phyloP scores from a whole-genome alignment of 2,329 filamentous ascomycete species.

The Phyllosticta citrichinensis region DNA sequence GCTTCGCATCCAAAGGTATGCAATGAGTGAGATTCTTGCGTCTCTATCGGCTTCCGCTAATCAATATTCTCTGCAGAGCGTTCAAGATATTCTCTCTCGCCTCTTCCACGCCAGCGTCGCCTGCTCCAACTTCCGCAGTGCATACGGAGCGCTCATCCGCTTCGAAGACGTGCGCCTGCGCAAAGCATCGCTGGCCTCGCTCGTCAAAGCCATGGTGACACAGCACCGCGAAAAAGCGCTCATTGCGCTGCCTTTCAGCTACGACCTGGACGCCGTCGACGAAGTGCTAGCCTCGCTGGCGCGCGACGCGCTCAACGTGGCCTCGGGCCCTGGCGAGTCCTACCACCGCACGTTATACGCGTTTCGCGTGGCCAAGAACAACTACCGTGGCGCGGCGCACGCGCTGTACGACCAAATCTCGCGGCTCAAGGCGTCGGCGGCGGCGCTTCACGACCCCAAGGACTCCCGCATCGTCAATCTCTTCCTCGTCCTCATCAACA shows the following conservation, averaged over 20 bases:
- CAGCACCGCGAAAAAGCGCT: constrained; percentile 35
- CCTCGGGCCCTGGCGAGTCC: constrained; percentile 42
- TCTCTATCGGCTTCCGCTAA: background rate
- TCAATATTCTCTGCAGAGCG: background rate
- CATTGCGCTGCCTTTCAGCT: constrained; percentile 67
- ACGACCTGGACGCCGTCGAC: constrained; percentile 69
- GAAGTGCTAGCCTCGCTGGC: constrained; percentile 64
- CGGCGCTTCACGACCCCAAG: constrained; percentile 32
- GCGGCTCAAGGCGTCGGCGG: constrained; percentile 34
- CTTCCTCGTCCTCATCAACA: constrained; percentile 88
- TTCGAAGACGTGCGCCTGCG: constrained; percentile 33
- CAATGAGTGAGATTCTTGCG: constrained; percentile 20
- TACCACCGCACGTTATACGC: constrained; percentile 88
- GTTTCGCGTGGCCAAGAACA: constrained; percentile 72
- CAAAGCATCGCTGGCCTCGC: constrained; percentile 57
- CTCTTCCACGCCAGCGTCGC: constrained; percentile 75
- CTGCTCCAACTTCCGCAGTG: constrained; percentile 69
- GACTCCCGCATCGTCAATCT: constrained; percentile 56
- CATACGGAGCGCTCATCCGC: constrained; percentile 67
- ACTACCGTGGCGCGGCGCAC: constrained; percentile 70
- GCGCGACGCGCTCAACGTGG: constrained; percentile 56
- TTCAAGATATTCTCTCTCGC: constrained; percentile 61
- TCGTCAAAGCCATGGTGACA: constrained; percentile 39
- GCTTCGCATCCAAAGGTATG: constrained; percentile 12
- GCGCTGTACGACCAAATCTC: constrained; percentile 47